A percentile compares a stretch with the other conserved stretches of the same genome.
Evolutionary conservation across 2,329 filamentous ascomycete species (phyloP).

Genomic region (Stenocarpella maydis): DNA sequence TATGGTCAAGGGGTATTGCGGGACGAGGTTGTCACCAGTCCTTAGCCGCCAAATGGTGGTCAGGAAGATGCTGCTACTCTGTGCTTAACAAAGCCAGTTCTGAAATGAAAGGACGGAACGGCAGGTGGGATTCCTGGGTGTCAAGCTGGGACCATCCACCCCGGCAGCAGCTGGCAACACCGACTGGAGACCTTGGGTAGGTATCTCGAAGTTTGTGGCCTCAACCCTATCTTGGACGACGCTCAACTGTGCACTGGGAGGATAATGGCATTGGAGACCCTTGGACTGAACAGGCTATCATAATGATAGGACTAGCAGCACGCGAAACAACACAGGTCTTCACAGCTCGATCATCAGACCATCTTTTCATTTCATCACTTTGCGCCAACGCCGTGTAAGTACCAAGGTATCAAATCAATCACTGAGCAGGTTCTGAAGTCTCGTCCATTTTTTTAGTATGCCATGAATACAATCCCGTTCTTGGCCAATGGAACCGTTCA

Average conservation of each 20-base stretch:
- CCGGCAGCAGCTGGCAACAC: background rate
- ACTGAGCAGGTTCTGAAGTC: conserved; percentile 36
- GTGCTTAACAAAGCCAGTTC: background rate
- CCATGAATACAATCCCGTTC: conserved; percentile 41
- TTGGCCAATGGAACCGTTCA: conserved; percentile 33
- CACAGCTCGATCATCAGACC: conserved; percentile 25
- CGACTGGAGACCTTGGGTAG: background rate
- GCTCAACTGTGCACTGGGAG: background rate
- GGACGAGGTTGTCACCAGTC: background rate
- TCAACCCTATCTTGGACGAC: background rate
- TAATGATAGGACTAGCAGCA: background rate
- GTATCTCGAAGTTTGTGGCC: too few relatives aligned
- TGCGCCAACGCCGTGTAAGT: conserved; percentile 34
- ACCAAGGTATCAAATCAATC: conserved; percentile 36
- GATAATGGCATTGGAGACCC: background rate
- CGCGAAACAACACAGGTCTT: background rate
- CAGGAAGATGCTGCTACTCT: background rate
- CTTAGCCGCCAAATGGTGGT: background rate
- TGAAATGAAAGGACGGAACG: background rate
- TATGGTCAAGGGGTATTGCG: too few relatives aligned
- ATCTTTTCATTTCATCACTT: conserved; percentile 32
- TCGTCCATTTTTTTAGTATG: conserved; percentile 40
- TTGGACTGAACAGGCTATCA: background rate
- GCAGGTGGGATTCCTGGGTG: background rate
- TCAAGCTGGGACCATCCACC: too few relatives aligned